Evolutionary conservation across 129 eudicot genomes (phyloP).

Genomic region (Tagetes erecta): DNA sequence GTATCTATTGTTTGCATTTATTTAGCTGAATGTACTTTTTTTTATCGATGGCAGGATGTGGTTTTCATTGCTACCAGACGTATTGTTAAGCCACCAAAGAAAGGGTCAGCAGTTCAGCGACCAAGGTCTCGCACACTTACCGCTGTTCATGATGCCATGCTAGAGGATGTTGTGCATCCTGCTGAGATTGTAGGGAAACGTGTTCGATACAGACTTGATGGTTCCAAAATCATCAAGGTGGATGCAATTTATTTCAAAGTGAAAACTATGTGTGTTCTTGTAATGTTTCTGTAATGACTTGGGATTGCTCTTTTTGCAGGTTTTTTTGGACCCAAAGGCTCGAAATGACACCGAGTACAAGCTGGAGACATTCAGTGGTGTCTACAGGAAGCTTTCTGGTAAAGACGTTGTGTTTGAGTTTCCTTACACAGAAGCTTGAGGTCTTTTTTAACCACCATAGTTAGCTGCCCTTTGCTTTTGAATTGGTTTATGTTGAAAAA

Average conservation of each 20-base stretch:
- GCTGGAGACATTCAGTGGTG: conserved; percentile 71
- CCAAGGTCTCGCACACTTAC: conserved; percentile 76
- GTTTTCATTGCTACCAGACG: conserved; percentile 67
- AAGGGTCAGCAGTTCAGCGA: conserved; percentile 72
- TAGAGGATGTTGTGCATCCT: conserved; percentile 58
- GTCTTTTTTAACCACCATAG: not conserved
- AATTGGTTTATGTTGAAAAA: conserved; percentile 19
- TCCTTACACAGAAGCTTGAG: conserved; percentile 54
- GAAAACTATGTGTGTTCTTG: not conserved
- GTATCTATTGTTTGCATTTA: not conserved
- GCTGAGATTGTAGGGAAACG: conserved; percentile 45
- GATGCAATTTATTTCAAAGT: too few relatives aligned
- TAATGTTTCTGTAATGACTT: not conserved
- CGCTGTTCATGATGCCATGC: conserved; percentile 71
- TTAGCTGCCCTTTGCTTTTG: conserved; percentile 29
- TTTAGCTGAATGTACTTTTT: not conserved
- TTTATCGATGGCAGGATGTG: conserved; percentile 50
- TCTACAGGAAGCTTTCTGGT: conserved; percentile 82
- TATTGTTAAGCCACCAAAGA: conserved; percentile 71
- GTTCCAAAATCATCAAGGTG: conserved; percentile 74
- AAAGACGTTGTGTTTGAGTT: conserved; percentile 78
- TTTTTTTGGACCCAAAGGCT: conserved; percentile 76
- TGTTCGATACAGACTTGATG: conserved; percentile 49
- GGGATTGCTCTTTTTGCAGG: conserved; percentile 26
- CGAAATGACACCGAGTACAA: conserved; percentile 82